Evolutionary conservation across 2,329 filamentous ascomycete genomes (phyloP).

Genomic region (Claviceps africana): DNA sequence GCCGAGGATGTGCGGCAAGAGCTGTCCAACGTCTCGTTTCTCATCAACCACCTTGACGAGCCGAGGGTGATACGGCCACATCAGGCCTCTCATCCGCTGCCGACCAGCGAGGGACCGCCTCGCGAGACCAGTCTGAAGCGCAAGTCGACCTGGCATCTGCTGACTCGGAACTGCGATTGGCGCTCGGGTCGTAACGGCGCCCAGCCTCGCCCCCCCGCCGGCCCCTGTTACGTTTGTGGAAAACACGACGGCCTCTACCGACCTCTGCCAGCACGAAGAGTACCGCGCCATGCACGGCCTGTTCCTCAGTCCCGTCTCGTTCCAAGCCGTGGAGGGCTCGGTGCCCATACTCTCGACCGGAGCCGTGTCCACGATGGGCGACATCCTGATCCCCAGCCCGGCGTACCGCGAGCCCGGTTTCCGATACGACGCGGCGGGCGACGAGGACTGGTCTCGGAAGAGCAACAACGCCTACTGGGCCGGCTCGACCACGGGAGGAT

Average conservation of each 20-base stretch:
- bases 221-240: background rate
- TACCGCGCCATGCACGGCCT: constrained; percentile 31
- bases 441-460: constrained; percentile 36
- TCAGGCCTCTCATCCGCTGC: background rate
- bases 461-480: constrained; percentile 40
- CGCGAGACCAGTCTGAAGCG: background rate
- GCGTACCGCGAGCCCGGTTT: constrained; percentile 31
- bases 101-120: background rate
- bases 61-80: constrained; percentile 25
- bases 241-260: constrained; percentile 7
- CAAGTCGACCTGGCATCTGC: background rate
- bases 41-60: constrained; percentile 35
- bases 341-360: constrained; percentile 35
- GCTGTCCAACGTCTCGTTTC: constrained; percentile 13
- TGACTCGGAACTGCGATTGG: background rate
- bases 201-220: background rate
- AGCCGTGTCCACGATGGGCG: constrained; percentile 31
- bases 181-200: background rate
- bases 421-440: constrained; percentile 24
- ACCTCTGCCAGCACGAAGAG: constrained; percentile 32
- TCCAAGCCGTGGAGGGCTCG: constrained; percentile 23
- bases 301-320: constrained; percentile 27
- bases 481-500: constrained; percentile 39
- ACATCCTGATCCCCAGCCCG: constrained; percentile 38
- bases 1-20: constrained; percentile 8